These are phyloP conservation scores for Rhodotorula sp. DNA, from an alignment of 1,284 basidiomycete species.

Conservation along the genomic window DNA sequence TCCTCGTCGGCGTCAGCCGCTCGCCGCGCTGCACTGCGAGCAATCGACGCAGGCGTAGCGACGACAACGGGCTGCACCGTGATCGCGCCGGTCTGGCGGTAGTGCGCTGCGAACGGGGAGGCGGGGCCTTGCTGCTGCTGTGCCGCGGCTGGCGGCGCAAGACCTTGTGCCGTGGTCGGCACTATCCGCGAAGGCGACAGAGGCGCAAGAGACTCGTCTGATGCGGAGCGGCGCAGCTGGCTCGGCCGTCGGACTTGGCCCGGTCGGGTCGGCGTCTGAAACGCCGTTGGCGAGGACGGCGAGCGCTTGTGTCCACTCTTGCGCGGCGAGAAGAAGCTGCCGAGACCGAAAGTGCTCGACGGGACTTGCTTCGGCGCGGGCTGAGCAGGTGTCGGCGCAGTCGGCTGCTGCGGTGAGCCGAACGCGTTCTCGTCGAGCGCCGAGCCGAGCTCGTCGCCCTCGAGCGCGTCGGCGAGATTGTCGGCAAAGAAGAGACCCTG, in stretches of 20 bases:
- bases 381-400: constrained; percentile 6
- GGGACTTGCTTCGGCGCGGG: constrained; percentile 1
- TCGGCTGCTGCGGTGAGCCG: neutral
- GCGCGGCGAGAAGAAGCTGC: constrained; percentile 31
- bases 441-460: constrained; percentile 50
- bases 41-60: constrained; percentile 54
- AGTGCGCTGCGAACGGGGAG: constrained; percentile 82
- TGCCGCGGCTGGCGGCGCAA: constrained; percentile 24
- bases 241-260: neutral
- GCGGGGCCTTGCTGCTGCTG: constrained; percentile 56
- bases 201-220: constrained; percentile 48
- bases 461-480: constrained; percentile 86
- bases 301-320: constrained; percentile 19
- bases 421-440: constrained; percentile 60
- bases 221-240: constrained; percentile 51
- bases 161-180: too few species aligned
- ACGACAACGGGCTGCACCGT: constrained; percentile 70
- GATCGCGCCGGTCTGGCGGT: constrained; percentile 72
- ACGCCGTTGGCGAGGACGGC: constrained; percentile 12
- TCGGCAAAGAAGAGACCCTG: constrained; percentile 89
- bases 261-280: constrained; percentile 7
- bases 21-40: constrained; percentile 54
- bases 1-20: constrained; percentile 52
- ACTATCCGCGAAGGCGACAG: constrained; percentile 30
- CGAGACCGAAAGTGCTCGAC: constrained; percentile 1